Conservation (phyloP, 208 protist species). For the Acanthamoeba castellanii region DNA sequence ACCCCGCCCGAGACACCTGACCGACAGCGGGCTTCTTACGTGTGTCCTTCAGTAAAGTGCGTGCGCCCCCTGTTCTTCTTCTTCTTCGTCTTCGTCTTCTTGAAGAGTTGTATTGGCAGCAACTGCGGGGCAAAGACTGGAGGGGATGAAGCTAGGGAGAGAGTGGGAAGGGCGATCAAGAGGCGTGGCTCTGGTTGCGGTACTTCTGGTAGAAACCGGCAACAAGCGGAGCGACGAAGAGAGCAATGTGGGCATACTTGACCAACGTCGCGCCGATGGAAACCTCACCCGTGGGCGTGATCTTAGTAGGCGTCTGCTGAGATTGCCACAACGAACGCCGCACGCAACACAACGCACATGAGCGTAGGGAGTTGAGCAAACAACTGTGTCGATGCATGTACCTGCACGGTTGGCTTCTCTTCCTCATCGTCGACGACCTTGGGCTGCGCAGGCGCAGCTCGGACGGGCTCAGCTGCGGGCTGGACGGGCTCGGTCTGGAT, state of each 20-base stretch:
- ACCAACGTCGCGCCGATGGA: constrained; percentile 64
- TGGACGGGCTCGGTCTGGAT: background rate
- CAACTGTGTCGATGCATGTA: too few relatives aligned
- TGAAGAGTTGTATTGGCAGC: background rate
- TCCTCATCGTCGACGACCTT: background rate
- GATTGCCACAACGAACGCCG: background rate
- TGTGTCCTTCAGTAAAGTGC: too few relatives aligned
- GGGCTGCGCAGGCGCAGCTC: background rate
- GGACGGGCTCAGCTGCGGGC: background rate
- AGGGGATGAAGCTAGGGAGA: background rate
- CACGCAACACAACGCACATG: too few relatives aligned
- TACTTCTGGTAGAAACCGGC: constrained; percentile 11
- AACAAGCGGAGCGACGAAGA: constrained; percentile 33
- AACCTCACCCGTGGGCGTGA: background rate
- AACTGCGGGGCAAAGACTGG: background rate
- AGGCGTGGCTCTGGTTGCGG: background rate
- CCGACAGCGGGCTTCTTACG: too few relatives aligned
- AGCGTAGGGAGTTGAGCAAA: too few relatives aligned
- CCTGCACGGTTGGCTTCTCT: background rate
- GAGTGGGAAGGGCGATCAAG: background rate
- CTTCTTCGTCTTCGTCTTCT: too few relatives aligned
- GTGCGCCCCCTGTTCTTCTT: too few relatives aligned
- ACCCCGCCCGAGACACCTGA: too few relatives aligned
- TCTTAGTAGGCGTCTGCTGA: background rate
- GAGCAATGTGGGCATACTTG: constrained; percentile 53